Percentiles rank a stretch among this genome's conserved stretches.
Evolutionary conservation across 805 yeast species (phyloP).

Genomic region (Pichia exigua): DNA sequence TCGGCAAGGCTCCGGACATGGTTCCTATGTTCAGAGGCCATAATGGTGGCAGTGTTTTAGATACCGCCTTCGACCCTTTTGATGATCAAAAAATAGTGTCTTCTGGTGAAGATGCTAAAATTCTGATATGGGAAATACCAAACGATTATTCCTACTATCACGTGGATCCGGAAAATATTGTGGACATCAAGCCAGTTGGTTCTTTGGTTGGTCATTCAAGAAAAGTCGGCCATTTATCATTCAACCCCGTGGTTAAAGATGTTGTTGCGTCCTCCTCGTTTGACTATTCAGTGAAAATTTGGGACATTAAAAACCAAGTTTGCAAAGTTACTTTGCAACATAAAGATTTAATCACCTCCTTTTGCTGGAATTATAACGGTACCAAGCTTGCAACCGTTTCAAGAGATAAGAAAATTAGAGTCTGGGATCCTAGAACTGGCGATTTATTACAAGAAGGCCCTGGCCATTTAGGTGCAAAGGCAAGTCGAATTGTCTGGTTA

Average conservation of each 20-base stretch:
- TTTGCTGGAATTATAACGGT: slow-evolving; percentile 88
- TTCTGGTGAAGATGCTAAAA: slow-evolving; percentile 72
- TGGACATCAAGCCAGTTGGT: slow-evolving; percentile 65
- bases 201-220: slow-evolving; percentile 78
- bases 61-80: slow-evolving; percentile 93
- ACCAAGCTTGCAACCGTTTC: slow-evolving; percentile 78
- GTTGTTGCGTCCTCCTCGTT: slow-evolving; percentile 85
- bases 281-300: slow-evolving; percentile 84
- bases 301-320: slow-evolving; percentile 78
- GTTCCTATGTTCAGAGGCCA: slow-evolving; percentile 95
- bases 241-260: slow-evolving; percentile 82
- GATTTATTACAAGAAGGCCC: slow-evolving; percentile 72
- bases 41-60: slow-evolving; percentile 90
- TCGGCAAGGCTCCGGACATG: slow-evolving; percentile 88
- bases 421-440: slow-evolving; percentile 84
- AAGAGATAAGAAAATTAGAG: slow-evolving; percentile 81
- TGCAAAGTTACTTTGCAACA: slow-evolving; percentile 70
- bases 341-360: slow-evolving; percentile 86
- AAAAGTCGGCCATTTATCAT: slow-evolving; percentile 87
- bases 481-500: slow-evolving; percentile 82
- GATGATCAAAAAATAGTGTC: slow-evolving; percentile 67
- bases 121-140: slow-evolving; percentile 86
- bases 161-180: slow-evolving; percentile 42
- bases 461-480: slow-evolving; percentile 91
- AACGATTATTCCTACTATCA: slow-evolving; percentile 64